These are phyloP conservation scores for Mycena kentingensis DNA, from an alignment of 768 basidiomycete species.

Conservation along the genomic window DNA sequence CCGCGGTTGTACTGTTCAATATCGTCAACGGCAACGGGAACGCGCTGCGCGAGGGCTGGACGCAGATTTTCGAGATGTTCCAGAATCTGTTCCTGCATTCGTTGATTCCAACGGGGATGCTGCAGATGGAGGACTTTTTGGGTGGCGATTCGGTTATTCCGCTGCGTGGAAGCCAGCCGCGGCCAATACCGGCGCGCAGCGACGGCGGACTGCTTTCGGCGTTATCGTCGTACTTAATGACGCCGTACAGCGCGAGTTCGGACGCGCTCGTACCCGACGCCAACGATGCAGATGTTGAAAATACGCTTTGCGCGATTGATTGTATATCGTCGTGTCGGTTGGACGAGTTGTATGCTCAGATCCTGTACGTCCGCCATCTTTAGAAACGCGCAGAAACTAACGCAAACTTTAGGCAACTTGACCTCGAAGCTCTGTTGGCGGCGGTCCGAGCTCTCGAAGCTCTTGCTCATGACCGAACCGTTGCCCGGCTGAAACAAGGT, in stretches of 20 bases:
- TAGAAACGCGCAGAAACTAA: constrained; percentile 4
- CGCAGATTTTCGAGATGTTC: constrained; percentile 98
- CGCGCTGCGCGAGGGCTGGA: constrained; percentile 93
- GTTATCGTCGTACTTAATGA: constrained; percentile 93
- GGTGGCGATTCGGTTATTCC: constrained; percentile 95
- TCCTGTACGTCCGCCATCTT: constrained; percentile 63
- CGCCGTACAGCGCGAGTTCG: constrained; percentile 78
- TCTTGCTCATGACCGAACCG: constrained; percentile 86
- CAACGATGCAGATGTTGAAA: constrained; percentile 91
- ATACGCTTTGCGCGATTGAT: constrained; percentile 91
- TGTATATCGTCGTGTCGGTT: constrained; percentile 92
- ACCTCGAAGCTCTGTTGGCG: constrained; percentile 77
- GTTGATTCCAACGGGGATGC: constrained; percentile 83
- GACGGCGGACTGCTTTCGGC: constrained; percentile 95
- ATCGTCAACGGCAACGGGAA: constrained; percentile 96
- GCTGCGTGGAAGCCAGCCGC: constrained; percentile 71
- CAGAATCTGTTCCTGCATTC: constrained; percentile 95
- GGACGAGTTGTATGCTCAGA: constrained; percentile 92
- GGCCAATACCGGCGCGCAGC: constrained; percentile 59
- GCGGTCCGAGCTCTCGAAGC: constrained; percentile 86
- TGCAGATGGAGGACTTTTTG: constrained; percentile 98
- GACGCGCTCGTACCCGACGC: constrained; percentile 84
- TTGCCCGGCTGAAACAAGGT: constrained; percentile 73
- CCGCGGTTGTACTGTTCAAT: constrained; percentile 95
- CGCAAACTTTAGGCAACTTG: constrained; percentile 62